phyloP scores from a whole-genome alignment of 1,284 basidiomycete genomes.

The Rhodotorula sp. region DNA sequence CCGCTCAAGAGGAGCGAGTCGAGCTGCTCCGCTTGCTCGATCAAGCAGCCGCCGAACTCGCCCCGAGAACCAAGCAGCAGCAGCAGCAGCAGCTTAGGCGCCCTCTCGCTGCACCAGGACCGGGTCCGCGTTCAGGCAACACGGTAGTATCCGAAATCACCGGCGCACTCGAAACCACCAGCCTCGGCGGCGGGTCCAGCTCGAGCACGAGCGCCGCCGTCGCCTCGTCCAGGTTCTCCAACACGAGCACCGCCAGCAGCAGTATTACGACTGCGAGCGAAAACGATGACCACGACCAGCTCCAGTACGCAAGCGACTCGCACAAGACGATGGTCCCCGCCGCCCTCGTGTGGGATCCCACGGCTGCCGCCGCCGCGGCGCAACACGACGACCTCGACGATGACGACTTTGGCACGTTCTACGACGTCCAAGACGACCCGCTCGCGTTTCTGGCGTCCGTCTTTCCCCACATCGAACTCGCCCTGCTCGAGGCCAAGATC shows the following conservation, averaged over 20 bases:
- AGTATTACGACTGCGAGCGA: slow-evolving; percentile 12
- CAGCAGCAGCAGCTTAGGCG: no score
- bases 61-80: not conserved
- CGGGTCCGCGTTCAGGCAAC: no score
- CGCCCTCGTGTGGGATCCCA: slow-evolving; percentile 9
- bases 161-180: slow-evolving; percentile 21
- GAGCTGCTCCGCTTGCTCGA: not conserved
- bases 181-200: not conserved
- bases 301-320: no score
- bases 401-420: not conserved
- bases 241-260: slow-evolving; percentile 8
- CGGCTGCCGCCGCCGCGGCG: not conserved
- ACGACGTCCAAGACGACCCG: slow-evolving; percentile 32
- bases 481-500: slow-evolving; percentile 21
- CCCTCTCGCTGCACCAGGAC: no score
- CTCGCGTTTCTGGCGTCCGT: slow-evolving; percentile 36
- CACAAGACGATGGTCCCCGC: not conserved
- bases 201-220: not conserved
- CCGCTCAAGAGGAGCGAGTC: not conserved
- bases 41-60: not conserved
- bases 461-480: slow-evolving; percentile 32
- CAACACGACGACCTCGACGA: not conserved
- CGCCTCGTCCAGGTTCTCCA: slow-evolving; percentile 23
- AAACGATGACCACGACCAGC: not conserved
- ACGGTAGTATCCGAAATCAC: no score